Evolutionary conservation across 768 basidiomycete genomes (phyloP).

Genomic region (Kockovaella imperatae): DNA sequence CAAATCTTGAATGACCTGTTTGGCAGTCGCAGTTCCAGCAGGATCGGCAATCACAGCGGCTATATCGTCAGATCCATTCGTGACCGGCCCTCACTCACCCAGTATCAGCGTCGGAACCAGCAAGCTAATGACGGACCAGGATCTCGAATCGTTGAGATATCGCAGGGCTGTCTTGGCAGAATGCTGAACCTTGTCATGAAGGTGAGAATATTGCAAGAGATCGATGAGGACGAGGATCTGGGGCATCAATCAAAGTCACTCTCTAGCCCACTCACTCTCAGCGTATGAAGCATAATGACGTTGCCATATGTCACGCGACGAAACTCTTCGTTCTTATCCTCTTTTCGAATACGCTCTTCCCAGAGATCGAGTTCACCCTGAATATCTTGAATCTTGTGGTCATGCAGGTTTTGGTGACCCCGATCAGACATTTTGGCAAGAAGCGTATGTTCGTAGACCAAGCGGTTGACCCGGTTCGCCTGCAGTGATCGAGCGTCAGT

Average conservation of each 20-base stretch:
- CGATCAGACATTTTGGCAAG: conserved; percentile 1
- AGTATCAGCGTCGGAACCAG: not conserved
- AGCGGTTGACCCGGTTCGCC: conserved; percentile 17
- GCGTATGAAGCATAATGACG: conserved; percentile 5
- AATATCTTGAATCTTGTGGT: conserved; percentile 12
- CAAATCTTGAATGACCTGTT: too few relatives aligned
- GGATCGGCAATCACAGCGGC: too few relatives aligned
- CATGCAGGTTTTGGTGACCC: conserved; percentile 1
- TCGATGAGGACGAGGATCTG: conserved; percentile 10
- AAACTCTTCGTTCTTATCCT: not conserved
- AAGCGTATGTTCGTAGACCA: conserved; percentile 7
- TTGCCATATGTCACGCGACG: conserved; percentile 9
- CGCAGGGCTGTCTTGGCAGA: conserved; percentile 2
- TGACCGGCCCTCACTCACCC: too few relatives aligned
- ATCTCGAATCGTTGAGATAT: not conserved
- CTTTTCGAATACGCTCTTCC: conserved; percentile 2
- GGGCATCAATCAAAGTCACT: not conserved
- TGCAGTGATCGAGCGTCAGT: not conserved
- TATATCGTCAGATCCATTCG: too few relatives aligned
- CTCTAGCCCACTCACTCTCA: conserved; percentile 3
- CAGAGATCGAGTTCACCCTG: conserved; percentile 13
- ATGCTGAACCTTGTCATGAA: conserved; percentile 5
- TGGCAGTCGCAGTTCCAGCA: too few relatives aligned
- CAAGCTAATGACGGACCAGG: not conserved
- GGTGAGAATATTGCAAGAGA: conserved; percentile 5